phyloP scores from a whole-genome alignment of 192 early-diverging fungal species.

The Podila minutissima region DNA sequence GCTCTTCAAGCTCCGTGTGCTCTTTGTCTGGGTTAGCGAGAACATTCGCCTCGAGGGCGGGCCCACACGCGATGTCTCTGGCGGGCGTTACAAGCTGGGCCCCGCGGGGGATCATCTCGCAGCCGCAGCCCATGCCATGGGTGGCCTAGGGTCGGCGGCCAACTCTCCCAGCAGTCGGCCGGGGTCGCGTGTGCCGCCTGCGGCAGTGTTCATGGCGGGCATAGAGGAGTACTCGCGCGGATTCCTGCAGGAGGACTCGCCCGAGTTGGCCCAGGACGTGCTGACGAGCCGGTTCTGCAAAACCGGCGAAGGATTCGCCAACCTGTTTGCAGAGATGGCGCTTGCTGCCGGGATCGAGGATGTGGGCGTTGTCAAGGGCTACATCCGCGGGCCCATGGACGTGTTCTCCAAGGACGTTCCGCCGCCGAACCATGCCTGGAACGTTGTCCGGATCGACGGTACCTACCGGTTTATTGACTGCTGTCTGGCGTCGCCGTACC shows the following conservation, averaged over 20 bases:
- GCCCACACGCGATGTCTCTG: slow-evolving; percentile 35
- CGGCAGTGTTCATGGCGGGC: slow-evolving; percentile 25
- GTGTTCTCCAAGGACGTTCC: slow-evolving; percentile 43
- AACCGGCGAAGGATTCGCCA: slow-evolving; percentile 61
- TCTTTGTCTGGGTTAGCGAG: slow-evolving; percentile 75
- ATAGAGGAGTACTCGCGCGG: slow-evolving; percentile 29
- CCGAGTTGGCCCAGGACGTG: slow-evolving; percentile 55
- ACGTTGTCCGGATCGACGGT: slow-evolving; percentile 57
- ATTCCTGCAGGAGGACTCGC: slow-evolving; percentile 46
- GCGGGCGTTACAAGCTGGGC: slow-evolving; percentile 37
- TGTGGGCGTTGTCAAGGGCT: slow-evolving; percentile 57
- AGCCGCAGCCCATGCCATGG: not conserved
- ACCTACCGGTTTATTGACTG: slow-evolving; percentile 66
- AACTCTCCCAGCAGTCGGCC: slow-evolving; percentile 3
- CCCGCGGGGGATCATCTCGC: slow-evolving; percentile 28
- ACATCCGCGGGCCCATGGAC: slow-evolving; percentile 53
- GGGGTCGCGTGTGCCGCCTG: not conserved
- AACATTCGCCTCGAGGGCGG: slow-evolving; percentile 64
- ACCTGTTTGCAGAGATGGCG: slow-evolving; percentile 64
- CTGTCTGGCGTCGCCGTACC: slow-evolving; percentile 58
- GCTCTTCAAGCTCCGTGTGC: slow-evolving; percentile 66
- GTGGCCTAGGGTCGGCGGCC: not conserved
- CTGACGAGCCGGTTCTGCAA: slow-evolving; percentile 44
- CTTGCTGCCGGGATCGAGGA: slow-evolving; percentile 60
- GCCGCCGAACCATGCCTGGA: slow-evolving; percentile 42